phyloP scores from a whole-genome alignment of 306 rosid genomes.

The Prosopis cineraria region DNA sequence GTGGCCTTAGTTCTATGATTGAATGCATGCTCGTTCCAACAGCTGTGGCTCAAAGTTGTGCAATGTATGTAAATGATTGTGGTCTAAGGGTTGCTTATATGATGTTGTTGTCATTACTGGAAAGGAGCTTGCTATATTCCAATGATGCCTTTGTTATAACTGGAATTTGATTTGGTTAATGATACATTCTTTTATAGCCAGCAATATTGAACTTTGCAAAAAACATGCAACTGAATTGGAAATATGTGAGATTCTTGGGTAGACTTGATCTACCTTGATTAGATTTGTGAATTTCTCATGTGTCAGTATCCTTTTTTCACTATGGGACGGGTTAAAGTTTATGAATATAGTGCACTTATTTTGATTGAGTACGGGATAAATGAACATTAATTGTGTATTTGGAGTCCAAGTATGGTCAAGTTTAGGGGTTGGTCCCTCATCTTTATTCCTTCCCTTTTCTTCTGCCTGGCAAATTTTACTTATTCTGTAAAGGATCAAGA shows the following conservation, averaged over 20 bases:
- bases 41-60: not conserved
- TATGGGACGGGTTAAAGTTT: not conserved
- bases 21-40: not conserved
- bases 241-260: not conserved
- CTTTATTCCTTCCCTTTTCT: not conserved
- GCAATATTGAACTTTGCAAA: not conserved
- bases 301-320: not conserved
- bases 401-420: not conserved
- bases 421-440: not conserved
- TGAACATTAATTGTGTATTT: not conserved
- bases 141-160: not conserved
- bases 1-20: not conserved
- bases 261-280: not conserved
- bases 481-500: not conserved
- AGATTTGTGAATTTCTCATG: not conserved
- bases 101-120: not conserved
- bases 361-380: not conserved
- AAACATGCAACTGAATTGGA: not conserved
- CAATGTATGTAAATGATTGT: not conserved
- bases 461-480: not conserved
- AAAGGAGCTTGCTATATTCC: not conserved
- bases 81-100: not conserved
- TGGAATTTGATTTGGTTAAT: not conserved
- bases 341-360: not conserved
- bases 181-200: not conserved